phyloP scores from a whole-genome alignment of 2,329 filamentous ascomycete genomes.

The Aspergillus sojae region DNA sequence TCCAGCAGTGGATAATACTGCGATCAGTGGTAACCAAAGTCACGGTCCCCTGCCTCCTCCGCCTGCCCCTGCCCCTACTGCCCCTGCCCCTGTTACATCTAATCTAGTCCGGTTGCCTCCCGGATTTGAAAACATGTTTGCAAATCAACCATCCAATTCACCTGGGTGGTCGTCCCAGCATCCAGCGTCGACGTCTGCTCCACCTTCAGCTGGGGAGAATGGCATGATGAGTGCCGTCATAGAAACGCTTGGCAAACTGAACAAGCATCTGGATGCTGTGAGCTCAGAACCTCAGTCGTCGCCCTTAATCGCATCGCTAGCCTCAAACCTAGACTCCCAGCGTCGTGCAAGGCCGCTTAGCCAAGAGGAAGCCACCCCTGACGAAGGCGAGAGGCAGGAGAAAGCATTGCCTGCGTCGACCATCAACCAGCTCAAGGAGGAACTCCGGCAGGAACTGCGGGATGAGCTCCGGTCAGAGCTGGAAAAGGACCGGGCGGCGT shows the following conservation, averaged over 20 bases:
- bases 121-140: slow-evolving; percentile 45
- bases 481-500: slow-evolving; percentile 32
- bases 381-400: not conserved
- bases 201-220: slow-evolving; percentile 10
- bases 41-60: not conserved
- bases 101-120: slow-evolving; percentile 36
- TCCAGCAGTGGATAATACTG: not conserved
- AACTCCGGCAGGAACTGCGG: slow-evolving; percentile 38
- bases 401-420: slow-evolving; percentile 8
- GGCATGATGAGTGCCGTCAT: slow-evolving; percentile 37
- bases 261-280: slow-evolving; percentile 38
- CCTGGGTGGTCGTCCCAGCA: slow-evolving; percentile 4
- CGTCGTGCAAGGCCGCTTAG: not conserved
- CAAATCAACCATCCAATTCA: slow-evolving; percentile 19
- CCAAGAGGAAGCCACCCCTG: not conserved
- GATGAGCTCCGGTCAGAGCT: slow-evolving; percentile 37
- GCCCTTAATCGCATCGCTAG: slow-evolving; percentile 28
- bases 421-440: slow-evolving; percentile 32
- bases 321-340: slow-evolving; percentile 11
- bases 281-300: slow-evolving; percentile 23
- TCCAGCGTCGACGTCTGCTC: slow-evolving; percentile 17
- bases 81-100: slow-evolving; percentile 14
- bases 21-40: not conserved
- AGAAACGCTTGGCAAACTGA: slow-evolving; percentile 40
- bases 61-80: slow-evolving; percentile 8